Evolutionary conservation across 129 eudicot genomes (phyloP).

Genomic region (Lonicera japonica): DNA sequence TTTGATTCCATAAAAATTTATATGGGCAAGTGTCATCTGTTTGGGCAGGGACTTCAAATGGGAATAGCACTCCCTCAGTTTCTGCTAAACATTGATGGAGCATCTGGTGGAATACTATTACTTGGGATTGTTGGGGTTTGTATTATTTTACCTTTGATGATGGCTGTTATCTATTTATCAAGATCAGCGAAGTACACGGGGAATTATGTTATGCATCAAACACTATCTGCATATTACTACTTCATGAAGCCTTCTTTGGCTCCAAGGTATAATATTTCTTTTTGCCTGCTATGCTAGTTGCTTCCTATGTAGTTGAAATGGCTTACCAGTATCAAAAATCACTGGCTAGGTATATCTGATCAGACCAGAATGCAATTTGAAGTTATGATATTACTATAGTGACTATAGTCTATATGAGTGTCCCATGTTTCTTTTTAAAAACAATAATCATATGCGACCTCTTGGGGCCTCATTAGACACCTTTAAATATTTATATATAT

Average conservation of each 20-base stretch:
- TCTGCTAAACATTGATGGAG: constrained; percentile 79
- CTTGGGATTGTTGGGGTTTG: constrained; percentile 93
- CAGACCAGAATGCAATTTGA: neutral
- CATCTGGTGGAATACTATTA: constrained; percentile 80
- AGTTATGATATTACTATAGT: neutral
- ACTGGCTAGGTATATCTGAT: neutral
- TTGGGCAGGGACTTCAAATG: constrained; percentile 90
- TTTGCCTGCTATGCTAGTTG: neutral
- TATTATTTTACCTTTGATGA: constrained; percentile 72
- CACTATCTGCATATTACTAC: constrained; percentile 76
- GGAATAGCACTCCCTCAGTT: constrained; percentile 94
- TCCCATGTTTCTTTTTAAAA: neutral
- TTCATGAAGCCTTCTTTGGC: constrained; percentile 95
- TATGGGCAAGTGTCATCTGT: constrained; percentile 1
- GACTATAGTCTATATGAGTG: neutral
- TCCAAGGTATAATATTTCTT: constrained; percentile 53
- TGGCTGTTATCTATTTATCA: constrained; percentile 86
- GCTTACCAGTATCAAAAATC: neutral
- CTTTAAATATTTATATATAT: too few species aligned
- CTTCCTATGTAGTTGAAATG: neutral
- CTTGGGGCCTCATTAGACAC: neutral
- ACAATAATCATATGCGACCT: neutral
- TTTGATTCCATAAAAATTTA: neutral
- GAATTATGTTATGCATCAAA: constrained; percentile 90
- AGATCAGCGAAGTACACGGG: constrained; percentile 90